These are phyloP conservation scores for Plasmodium ovale DNA, from an alignment of 169 alveolate genomes.

Conservation along the genomic window DNA sequence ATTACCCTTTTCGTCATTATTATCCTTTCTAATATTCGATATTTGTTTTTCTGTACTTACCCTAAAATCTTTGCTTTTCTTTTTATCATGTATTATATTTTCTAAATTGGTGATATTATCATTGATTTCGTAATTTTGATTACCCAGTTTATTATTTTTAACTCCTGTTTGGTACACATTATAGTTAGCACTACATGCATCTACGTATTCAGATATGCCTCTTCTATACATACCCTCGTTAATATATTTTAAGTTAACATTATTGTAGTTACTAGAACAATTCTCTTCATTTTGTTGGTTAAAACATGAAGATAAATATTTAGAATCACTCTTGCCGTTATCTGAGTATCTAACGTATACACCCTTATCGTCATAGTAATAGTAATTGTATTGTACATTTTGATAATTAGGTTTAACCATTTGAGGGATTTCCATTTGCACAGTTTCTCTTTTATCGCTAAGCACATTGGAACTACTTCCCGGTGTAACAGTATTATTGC, in stretches of 20 bases:
- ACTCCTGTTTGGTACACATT: not conserved
- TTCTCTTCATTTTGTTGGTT: not conserved
- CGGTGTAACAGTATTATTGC: not conserved
- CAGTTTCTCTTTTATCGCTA: not conserved
- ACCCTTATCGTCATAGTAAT: slow-evolving; percentile 8
- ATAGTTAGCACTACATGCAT: not conserved
- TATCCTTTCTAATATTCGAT: no score
- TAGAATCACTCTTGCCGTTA: not conserved
- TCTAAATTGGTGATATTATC: no score
- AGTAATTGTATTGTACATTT: not conserved
- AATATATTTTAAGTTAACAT: not conserved
- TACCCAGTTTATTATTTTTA: no score
- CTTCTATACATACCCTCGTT: not conserved
- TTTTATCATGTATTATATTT: no score
- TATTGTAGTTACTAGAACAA: not conserved
- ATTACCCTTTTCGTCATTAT: no score
- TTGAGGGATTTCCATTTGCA: not conserved
- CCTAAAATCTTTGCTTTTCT: no score
- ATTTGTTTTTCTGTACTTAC: no score
- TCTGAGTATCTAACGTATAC: not conserved
- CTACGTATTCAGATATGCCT: not conserved
- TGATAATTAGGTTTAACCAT: not conserved
- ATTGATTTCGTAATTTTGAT: not conserved
- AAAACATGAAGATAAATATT: not conserved
- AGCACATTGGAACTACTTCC: not conserved